phyloP scores from a whole-genome alignment of 2,329 filamentous ascomycete species.

The Clarireedia paspali region DNA sequence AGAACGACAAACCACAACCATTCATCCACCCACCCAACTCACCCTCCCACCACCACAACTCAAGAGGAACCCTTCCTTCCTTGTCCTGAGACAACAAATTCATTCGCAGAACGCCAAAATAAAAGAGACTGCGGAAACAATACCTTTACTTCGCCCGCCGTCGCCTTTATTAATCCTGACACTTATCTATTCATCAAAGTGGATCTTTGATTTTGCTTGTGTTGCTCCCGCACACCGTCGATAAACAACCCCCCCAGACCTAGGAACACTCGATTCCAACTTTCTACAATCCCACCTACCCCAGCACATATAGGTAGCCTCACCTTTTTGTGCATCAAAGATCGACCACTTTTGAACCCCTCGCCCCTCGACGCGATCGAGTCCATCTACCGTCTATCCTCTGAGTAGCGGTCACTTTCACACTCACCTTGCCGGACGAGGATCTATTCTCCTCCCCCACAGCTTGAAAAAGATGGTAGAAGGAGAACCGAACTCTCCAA shows the following conservation, averaged over 20 bases:
- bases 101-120: too few relatives aligned
- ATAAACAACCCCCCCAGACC: background rate
- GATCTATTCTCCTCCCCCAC: conserved; percentile 24
- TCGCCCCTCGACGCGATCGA: conserved; percentile 21
- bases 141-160: background rate
- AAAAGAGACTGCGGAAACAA: background rate
- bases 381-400: conserved; percentile 11
- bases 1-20: too few relatives aligned
- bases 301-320: conserved; percentile 18
- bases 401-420: conserved; percentile 3
- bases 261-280: conserved; percentile 1
- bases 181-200: background rate
- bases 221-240: conserved; percentile 5
- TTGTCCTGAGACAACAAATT: too few relatives aligned
- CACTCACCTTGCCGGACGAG: conserved; percentile 20
- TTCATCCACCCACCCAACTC: too few relatives aligned
- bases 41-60: too few relatives aligned
- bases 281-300: conserved; percentile 11
- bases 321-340: conserved; percentile 20
- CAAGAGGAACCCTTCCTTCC: too few relatives aligned
- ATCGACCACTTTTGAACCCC: conserved; percentile 8
- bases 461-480: conserved; percentile 75
- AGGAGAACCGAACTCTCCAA: conserved; percentile 86
- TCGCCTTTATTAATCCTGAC: background rate
- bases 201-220: background rate